A percentile compares a stretch with the other conserved stretches of the same genome.
Conservation (phyloP, 1,284 basidiomycete genomes). For the Heterobasidion parviporum region DNA sequence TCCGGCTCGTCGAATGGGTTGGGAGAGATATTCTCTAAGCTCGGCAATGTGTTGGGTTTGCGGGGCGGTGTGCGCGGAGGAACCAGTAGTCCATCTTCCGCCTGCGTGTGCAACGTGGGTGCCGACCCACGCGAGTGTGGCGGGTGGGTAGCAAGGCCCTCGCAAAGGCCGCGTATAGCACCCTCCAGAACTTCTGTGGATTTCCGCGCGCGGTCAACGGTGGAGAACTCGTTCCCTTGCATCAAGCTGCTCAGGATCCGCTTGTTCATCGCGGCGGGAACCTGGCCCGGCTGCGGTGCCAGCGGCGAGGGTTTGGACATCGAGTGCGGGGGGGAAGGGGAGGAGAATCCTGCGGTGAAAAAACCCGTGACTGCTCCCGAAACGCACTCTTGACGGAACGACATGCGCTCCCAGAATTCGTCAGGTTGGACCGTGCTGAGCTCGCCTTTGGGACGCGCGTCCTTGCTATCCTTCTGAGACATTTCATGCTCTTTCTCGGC, state of each 20-base stretch:
- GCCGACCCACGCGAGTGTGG: not conserved
- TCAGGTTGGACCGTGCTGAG: conserved; percentile 49
- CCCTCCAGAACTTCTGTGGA: conserved; percentile 66
- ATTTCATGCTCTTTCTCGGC: conserved; percentile 17
- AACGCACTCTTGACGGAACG: conserved; percentile 87
- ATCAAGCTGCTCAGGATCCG: conserved; percentile 62
- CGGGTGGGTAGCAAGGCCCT: conserved; percentile 33
- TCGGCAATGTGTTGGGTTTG: conserved; percentile 18
- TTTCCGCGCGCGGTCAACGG: conserved; percentile 49
- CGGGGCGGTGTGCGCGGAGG: conserved; percentile 41
- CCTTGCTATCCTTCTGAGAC: conserved; percentile 10
- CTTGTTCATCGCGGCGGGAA: conserved; percentile 56
- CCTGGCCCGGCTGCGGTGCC: conserved; percentile 48
- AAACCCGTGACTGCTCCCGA: conserved; percentile 84
- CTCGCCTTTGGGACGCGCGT: conserved; percentile 29
- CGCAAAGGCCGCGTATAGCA: conserved; percentile 62
- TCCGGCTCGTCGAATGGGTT: conserved; percentile 60
- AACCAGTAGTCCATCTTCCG: conserved; percentile 9
- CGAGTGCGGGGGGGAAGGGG: not conserved
- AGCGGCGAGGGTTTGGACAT: conserved; percentile 30
- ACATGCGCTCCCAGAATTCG: conserved; percentile 84
- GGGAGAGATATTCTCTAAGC: conserved; percentile 43
- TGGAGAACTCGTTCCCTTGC: conserved; percentile 74
- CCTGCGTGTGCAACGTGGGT: not conserved
- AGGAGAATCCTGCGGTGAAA: conserved; percentile 56